These are phyloP conservation scores for Neurospora sp. DNA, from an alignment of 495 filamentous ascomycete species.

Conservation along the genomic window DNA sequence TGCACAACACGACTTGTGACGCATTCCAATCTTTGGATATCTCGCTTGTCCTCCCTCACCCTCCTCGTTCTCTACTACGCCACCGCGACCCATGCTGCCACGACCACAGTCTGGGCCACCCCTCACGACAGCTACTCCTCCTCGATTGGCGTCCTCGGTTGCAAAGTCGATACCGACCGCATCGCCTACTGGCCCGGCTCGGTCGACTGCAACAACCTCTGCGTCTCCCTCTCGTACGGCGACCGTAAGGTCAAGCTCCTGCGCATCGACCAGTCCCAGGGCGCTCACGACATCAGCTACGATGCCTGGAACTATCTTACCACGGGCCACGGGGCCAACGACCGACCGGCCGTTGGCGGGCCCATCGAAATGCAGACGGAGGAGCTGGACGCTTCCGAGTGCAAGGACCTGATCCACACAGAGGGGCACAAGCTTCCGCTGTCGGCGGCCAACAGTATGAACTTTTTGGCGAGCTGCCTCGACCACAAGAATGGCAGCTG, in stretches of 20 bases:
- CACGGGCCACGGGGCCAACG: conserved; percentile 33
- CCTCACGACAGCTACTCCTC: conserved; percentile 41
- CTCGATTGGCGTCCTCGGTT: conserved; percentile 39
- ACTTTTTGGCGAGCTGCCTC: conserved; percentile 36
- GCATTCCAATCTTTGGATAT: not conserved
- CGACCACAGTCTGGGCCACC: conserved; percentile 35
- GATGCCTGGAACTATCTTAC: conserved; percentile 42
- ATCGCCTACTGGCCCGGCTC: conserved; percentile 39
- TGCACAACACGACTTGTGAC: not conserved
- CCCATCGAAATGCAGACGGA: conserved; percentile 32
- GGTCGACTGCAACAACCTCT: conserved; percentile 39
- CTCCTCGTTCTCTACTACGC: conserved; percentile 10
- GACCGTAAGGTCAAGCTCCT: conserved; percentile 33
- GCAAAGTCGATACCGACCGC: conserved; percentile 38
- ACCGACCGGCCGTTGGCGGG: conserved; percentile 34
- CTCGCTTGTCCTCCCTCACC: not conserved
- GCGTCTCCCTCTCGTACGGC: conserved; percentile 32
- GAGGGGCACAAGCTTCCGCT: conserved; percentile 33
- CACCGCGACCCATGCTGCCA: conserved; percentile 15
- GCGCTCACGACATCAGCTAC: conserved; percentile 40
- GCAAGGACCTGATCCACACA: conserved; percentile 32
- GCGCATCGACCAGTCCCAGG: conserved; percentile 36
- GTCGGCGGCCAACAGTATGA: conserved; percentile 41
- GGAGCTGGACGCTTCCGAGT: conserved; percentile 24
- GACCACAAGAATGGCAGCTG: conserved; percentile 23